Evolutionary conservation across 768 basidiomycete genomes (phyloP).

Genomic region (Rhizopogon vinicolor): DNA sequence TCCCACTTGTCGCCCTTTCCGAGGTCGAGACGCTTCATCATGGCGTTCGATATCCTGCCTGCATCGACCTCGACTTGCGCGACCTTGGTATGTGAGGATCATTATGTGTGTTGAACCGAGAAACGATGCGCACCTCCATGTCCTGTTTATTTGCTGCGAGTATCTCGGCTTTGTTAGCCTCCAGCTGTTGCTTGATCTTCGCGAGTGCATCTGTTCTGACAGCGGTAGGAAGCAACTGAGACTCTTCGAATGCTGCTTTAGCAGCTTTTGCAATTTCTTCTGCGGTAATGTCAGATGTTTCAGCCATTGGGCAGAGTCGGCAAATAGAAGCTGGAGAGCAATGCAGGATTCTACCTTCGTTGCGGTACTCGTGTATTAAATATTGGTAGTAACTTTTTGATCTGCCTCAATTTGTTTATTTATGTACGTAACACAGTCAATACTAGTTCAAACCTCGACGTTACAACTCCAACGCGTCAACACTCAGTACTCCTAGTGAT

Average conservation of each 20-base stretch:
- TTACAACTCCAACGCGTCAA: too few species aligned
- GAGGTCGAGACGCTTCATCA: conserved; percentile 85
- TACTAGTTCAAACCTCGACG: too few species aligned
- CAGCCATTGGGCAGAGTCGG: conserved; percentile 4
- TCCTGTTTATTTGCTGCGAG: conserved; percentile 80
- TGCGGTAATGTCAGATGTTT: conserved; percentile 22
- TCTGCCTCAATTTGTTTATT: too few species aligned
- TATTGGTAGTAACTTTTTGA: too few species aligned
- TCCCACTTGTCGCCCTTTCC: conserved; percentile 85
- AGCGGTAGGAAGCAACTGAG: conserved; percentile 68
- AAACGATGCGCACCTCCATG: conserved; percentile 49
- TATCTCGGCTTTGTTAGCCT: conserved; percentile 59
- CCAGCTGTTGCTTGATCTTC: conserved; percentile 65
- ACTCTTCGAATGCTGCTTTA: conserved; percentile 79
- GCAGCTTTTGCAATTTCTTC: conserved; percentile 71
- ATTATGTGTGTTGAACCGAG: neutral
- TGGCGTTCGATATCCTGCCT: conserved; percentile 77
- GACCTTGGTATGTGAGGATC: conserved; percentile 40
- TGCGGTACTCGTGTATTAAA: too few species aligned
- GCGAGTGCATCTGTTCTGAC: conserved; percentile 72
- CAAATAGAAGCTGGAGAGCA: too few species aligned
- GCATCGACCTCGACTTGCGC: conserved; percentile 75
- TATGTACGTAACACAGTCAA: too few species aligned
- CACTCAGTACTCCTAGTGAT: too few species aligned
- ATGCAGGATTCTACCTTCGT: too few species aligned